Conservation (phyloP, 106 monocot genomes). For the Allium fistulosum region DNA sequence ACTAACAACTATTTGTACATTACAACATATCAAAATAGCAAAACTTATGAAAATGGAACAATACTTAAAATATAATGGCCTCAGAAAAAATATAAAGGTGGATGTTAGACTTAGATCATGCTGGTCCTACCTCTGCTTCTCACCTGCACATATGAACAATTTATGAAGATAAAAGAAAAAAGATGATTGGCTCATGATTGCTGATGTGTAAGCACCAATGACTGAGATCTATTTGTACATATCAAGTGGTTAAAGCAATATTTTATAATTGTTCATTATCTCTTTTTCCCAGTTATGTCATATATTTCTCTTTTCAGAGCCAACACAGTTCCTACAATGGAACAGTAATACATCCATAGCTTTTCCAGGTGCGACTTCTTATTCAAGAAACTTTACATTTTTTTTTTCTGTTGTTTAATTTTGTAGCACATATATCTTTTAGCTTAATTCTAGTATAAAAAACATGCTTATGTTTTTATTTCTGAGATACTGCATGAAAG, state of each 20-base stretch:
- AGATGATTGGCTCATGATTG: not conserved
- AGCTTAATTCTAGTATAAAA: too few relatives aligned
- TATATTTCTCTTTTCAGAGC: not conserved
- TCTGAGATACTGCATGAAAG: too few relatives aligned
- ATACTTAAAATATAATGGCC: not conserved
- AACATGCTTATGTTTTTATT: too few relatives aligned
- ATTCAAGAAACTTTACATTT: too few relatives aligned
- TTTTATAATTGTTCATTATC: not conserved
- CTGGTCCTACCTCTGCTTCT: constrained; percentile 6
- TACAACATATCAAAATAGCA: not conserved
- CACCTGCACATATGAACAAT: too few relatives aligned
- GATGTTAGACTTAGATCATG: not conserved
- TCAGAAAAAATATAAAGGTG: not conserved
- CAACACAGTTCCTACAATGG: not conserved
- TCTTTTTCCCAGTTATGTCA: constrained; percentile 1
- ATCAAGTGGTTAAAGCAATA: constrained; percentile 1
- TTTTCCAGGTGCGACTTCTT: not conserved
- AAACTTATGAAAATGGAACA: not conserved
- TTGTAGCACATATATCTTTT: too few relatives aligned
- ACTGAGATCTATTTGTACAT: not conserved
- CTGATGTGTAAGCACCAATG: constrained; percentile 1
- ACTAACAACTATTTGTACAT: not conserved
- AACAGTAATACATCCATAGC: not conserved
- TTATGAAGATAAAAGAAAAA: not conserved
- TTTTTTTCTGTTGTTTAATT: too few relatives aligned